A percentile compares a stretch with the other conserved stretches of the same genome.
These are phyloP conservation scores for Phlegmacium glaucopus DNA, from an alignment of 768 basidiomycete genomes.

Conservation along the genomic window DNA sequence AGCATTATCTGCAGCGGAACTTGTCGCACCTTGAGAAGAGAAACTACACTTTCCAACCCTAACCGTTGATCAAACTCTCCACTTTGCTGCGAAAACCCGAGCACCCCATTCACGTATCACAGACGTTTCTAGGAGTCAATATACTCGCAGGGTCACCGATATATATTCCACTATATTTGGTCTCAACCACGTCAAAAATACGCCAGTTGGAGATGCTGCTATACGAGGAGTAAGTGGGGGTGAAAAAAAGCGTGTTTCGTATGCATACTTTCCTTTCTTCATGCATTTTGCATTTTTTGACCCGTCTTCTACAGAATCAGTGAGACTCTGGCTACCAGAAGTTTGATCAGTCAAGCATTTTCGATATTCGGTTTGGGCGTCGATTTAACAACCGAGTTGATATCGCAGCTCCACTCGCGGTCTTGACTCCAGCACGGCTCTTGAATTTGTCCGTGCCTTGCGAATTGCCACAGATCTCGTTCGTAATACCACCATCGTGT, in stretches of 20 bases:
- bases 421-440: conserved; percentile 65
- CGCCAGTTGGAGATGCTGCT: conserved; percentile 76
- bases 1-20: too few species aligned
- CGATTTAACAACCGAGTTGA: too few species aligned
- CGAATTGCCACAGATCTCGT: conserved; percentile 59
- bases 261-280: too few species aligned
- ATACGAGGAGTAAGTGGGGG: conserved; percentile 74
- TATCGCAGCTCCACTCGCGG: conserved; percentile 57
- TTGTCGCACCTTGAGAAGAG: too few species aligned
- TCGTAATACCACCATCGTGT: conserved; percentile 65
- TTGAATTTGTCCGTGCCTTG: conserved; percentile 68
- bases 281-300: too few species aligned
- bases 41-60: conserved; percentile 86
- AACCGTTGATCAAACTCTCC: conserved; percentile 74
- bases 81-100: conserved; percentile 65
- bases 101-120: conserved; percentile 54
- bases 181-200: conserved; percentile 66
- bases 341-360: too few species aligned
- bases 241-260: conserved; percentile 79
- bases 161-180: conserved; percentile 71
- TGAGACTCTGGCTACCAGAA: conserved; percentile 59
- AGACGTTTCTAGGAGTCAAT: conserved; percentile 40
- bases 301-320: too few species aligned
- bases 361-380: too few species aligned
- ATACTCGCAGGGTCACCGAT: conserved; percentile 43